Conservation (phyloP, 2,329 filamentous ascomycete species). For the Lizonia empirigonia region DNA sequence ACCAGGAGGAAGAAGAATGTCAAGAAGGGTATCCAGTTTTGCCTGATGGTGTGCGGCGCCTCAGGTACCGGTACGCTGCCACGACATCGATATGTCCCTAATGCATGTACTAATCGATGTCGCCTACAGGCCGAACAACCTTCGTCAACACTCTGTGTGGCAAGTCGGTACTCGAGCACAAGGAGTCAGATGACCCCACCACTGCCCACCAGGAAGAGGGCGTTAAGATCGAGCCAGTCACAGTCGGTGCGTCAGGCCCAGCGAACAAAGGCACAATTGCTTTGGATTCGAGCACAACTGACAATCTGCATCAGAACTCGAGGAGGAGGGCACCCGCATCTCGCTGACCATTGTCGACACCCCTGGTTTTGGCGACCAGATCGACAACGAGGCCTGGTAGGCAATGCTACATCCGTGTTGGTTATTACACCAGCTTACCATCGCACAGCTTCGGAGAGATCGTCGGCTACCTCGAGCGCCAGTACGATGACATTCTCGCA, state of each 20-base stretch:
- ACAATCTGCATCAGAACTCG: slow-evolving; percentile 65
- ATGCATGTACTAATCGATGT: slow-evolving; percentile 1
- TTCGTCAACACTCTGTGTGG: slow-evolving; percentile 99
- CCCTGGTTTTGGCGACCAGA: slow-evolving; percentile 96
- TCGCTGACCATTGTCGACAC: slow-evolving; percentile 98
- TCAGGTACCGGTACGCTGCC: slow-evolving; percentile 85
- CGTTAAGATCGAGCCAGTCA: slow-evolving; percentile 98
- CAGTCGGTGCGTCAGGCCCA: slow-evolving; percentile 72
- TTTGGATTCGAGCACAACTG: slow-evolving; percentile 1
- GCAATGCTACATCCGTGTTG: slow-evolving; percentile 10
- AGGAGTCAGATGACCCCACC: slow-evolving; percentile 88
- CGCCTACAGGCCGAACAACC: slow-evolving; percentile 79
- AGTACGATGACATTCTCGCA: slow-evolving; percentile 99
- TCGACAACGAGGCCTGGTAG: slow-evolving; percentile 98
- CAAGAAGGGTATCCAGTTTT: slow-evolving; percentile 99
- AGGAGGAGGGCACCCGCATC: slow-evolving; percentile 98
- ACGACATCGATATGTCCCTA: not conserved
- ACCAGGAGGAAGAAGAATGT: slow-evolving; percentile 99
- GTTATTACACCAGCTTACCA: slow-evolving; percentile 22
- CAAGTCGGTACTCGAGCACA: slow-evolving; percentile 86
- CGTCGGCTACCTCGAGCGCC: slow-evolving; percentile 95
- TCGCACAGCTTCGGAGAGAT: slow-evolving; percentile 88
- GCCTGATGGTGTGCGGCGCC: slow-evolving; percentile 99
- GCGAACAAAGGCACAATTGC: not conserved
- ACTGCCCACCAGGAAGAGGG: slow-evolving; percentile 93